Evolutionary conservation across 768 basidiomycete genomes (phyloP).

Genomic region (Suillus decipiens): DNA sequence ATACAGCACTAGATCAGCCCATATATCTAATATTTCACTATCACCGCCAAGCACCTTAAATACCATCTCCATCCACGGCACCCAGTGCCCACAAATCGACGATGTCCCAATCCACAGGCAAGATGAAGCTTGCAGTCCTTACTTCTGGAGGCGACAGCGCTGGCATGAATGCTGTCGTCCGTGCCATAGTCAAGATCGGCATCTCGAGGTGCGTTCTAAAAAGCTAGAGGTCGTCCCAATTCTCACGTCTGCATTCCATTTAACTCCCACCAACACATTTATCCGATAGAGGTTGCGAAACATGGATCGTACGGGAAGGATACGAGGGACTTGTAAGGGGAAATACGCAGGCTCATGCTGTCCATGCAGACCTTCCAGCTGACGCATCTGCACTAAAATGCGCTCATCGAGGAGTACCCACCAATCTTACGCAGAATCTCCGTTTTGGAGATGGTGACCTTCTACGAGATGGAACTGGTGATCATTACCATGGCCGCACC

Average conservation of each 20-base stretch:
- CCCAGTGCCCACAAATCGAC: background rate
- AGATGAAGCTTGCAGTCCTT: constrained; percentile 90
- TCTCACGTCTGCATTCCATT: constrained; percentile 5
- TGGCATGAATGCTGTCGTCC: constrained; percentile 95
- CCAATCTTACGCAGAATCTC: constrained; percentile 64
- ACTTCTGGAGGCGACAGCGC: constrained; percentile 98
- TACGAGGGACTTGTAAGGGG: constrained; percentile 98
- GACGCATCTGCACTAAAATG: constrained; percentile 22
- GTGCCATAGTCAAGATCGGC: constrained; percentile 89
- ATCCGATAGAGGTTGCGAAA: constrained; percentile 81
- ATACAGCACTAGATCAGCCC: constrained; percentile 2
- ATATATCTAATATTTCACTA: constrained; percentile 9
- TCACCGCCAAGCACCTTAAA: constrained; percentile 4
- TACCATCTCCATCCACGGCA: background rate
- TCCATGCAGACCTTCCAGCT: constrained; percentile 32
- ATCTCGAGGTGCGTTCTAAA: constrained; percentile 72
- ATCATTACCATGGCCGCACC: constrained; percentile 62
- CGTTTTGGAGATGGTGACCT: constrained; percentile 82
- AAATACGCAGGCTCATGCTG: constrained; percentile 50
- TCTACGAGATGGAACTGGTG: constrained; percentile 80
- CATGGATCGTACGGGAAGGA: constrained; percentile 95
- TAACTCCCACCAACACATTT: constrained; percentile 11
- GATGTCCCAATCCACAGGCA: constrained; percentile 11
- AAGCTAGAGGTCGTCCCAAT: background rate
- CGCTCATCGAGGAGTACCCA: constrained; percentile 25